Conservation (phyloP, 2,329 filamentous ascomycete species). For the Colletotrichum nymphaeae region DNA sequence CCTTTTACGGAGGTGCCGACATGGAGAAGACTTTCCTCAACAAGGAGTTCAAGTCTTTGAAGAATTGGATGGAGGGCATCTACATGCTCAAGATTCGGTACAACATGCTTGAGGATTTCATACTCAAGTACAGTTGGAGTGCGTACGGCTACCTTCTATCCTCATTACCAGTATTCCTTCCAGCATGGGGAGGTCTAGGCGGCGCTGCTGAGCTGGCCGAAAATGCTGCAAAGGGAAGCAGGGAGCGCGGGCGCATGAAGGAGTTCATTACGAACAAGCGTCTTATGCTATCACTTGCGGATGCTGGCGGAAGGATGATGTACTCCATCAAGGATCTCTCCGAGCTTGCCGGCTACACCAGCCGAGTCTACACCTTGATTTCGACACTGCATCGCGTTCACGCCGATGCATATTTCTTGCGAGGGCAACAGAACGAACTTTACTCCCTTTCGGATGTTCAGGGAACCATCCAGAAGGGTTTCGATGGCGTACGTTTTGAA, state of each 20-base stretch:
- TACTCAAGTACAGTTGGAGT: slow-evolving; percentile 98
- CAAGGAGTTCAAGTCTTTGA: slow-evolving; percentile 90
- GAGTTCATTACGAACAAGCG: slow-evolving; percentile 99
- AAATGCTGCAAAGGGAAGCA: slow-evolving; percentile 61
- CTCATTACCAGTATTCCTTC: slow-evolving; percentile 92
- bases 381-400: slow-evolving; percentile 95
- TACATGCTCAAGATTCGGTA: slow-evolving; percentile 98
- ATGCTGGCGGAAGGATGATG: slow-evolving; percentile 98
- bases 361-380: slow-evolving; percentile 93
- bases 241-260: slow-evolving; percentile 91
- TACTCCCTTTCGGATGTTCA: slow-evolving; percentile 93
- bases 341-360: slow-evolving; percentile 95
- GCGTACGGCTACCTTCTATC: slow-evolving; percentile 96
- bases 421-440: slow-evolving; percentile 77
- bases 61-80: slow-evolving; percentile 97
- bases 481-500: slow-evolving; percentile 93
- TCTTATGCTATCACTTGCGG: slow-evolving; percentile 95
- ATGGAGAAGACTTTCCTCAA: slow-evolving; percentile 96
- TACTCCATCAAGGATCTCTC: slow-evolving; percentile 99
- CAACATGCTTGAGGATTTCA: slow-evolving; percentile 98
- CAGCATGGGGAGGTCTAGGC: slow-evolving; percentile 89
- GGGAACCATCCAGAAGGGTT: slow-evolving; percentile 93
- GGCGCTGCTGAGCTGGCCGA: slow-evolving; percentile 75
- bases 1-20: slow-evolving; percentile 95
- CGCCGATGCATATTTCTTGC: slow-evolving; percentile 85